Conservation (phyloP, 164 flowering plant species). For the Annona squamosa region DNA sequence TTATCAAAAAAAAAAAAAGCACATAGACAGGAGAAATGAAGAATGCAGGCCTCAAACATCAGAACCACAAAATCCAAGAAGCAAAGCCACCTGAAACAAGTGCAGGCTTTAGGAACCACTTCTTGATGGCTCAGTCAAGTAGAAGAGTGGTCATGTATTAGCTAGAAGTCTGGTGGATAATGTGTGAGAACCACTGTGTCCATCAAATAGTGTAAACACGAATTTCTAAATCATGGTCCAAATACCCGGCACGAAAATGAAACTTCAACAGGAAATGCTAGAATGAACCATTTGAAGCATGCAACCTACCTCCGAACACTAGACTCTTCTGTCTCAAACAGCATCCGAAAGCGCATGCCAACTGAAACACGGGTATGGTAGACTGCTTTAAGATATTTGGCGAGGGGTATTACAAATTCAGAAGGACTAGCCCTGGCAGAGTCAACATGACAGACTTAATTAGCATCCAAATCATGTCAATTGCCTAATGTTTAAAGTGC, state of each 20-base stretch:
- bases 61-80: neutral
- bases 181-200: too few species aligned
- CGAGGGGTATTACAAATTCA: conserved; percentile 79
- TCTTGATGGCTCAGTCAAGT: too few species aligned
- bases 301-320: conserved; percentile 68
- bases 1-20: neutral
- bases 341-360: conserved; percentile 94
- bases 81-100: neutral
- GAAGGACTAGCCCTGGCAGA: conserved; percentile 78
- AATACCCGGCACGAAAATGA: neutral
- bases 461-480: neutral
- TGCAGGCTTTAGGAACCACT: neutral
- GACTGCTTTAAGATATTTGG: conserved; percentile 76
- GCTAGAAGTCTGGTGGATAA: too few species aligned
- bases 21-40: neutral
- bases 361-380: conserved; percentile 90
- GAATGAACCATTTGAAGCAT: neutral
- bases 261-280: neutral
- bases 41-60: neutral
- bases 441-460: too few species aligned
- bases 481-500: neutral
- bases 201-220: neutral
- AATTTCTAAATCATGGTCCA: neutral
- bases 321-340: conserved; percentile 93
- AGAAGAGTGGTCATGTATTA: too few species aligned